Evolutionary conservation across 1,284 basidiomycete species (phyloP).

Genomic region (Malassezia cuniculi): DNA sequence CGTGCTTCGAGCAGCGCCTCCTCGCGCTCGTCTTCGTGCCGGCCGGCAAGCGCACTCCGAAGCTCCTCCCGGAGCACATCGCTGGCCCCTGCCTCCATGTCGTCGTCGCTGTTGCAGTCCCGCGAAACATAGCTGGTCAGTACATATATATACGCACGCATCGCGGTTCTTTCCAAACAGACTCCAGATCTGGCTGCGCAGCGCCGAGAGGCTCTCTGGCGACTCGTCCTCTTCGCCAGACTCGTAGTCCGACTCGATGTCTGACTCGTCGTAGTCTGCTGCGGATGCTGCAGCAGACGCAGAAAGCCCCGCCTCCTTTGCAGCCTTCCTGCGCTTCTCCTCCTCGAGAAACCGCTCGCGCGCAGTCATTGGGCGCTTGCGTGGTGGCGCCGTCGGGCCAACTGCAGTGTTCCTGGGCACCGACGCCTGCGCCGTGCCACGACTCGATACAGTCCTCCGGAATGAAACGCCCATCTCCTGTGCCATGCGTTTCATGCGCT

Average conservation of each 20-base stretch:
- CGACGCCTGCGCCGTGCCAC: neutral
- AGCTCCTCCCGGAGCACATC: conserved; percentile 32
- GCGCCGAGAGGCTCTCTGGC: conserved; percentile 10
- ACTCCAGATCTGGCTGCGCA: conserved; percentile 35
- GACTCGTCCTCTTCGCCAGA: conserved; percentile 18
- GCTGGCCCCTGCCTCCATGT: conserved; percentile 39
- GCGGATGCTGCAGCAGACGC: no score
- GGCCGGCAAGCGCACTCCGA: conserved; percentile 22
- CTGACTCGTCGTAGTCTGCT: conserved; percentile 3
- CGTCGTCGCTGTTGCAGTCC: conserved; percentile 34
- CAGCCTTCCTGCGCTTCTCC: conserved; percentile 5
- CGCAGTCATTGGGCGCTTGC: conserved; percentile 2
- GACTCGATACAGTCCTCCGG: neutral
- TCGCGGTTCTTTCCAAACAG: conserved; percentile 33
- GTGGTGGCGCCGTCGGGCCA: neutral
- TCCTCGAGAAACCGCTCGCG: conserved; percentile 7
- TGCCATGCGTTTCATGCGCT: conserved; percentile 13
- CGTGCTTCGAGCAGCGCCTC: conserved; percentile 21
- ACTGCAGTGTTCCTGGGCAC: neutral
- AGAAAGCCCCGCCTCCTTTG: no score
- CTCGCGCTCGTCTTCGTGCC: conserved; percentile 31
- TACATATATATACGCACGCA: conserved; percentile 8
- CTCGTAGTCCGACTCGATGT: conserved; percentile 16
- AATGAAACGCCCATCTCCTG: conserved; percentile 11
- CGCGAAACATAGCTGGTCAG: conserved; percentile 19